Conservation (phyloP, 495 filamentous ascomycete species). For the Tetracladium marchalianum region DNA sequence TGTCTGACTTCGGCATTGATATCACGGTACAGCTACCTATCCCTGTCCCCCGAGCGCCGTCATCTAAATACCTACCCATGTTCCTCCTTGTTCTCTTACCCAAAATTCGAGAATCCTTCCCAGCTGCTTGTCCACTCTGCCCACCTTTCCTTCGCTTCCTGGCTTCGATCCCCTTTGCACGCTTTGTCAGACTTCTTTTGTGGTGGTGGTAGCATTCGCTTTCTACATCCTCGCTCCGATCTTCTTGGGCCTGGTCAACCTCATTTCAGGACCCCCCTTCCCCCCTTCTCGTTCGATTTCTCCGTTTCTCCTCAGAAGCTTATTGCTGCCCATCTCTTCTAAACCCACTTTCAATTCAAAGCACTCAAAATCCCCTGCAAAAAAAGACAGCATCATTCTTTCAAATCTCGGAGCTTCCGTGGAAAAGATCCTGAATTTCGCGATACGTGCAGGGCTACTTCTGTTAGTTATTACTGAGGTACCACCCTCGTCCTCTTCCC, state of each 20-base stretch:
- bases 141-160: not conserved
- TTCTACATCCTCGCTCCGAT: conserved; percentile 20
- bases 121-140: not conserved
- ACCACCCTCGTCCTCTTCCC: conserved; percentile 18
- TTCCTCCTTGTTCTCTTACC: not conserved
- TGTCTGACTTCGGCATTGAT: too few relatives aligned
- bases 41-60: too few relatives aligned
- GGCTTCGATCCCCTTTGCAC: not conserved
- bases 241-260: conserved; percentile 9
- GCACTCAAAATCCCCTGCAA: not conserved
- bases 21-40: too few relatives aligned
- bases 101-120: conserved; percentile 8
- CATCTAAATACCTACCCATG: too few relatives aligned
- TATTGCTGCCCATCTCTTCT: not conserved
- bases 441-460: conserved; percentile 20
- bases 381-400: not conserved
- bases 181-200: not conserved
- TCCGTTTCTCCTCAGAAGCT: too few relatives aligned
- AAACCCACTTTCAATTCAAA: too few relatives aligned
- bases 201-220: not conserved
- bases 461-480: conserved; percentile 19
- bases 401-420: conserved; percentile 8
- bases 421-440: conserved; percentile 1
- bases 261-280: conserved; percentile 1
- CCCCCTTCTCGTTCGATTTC: too few relatives aligned